Base-by-base conservation (phyloP, 768 basidiomycete species). In the Filobasidium floriforme region DNA sequence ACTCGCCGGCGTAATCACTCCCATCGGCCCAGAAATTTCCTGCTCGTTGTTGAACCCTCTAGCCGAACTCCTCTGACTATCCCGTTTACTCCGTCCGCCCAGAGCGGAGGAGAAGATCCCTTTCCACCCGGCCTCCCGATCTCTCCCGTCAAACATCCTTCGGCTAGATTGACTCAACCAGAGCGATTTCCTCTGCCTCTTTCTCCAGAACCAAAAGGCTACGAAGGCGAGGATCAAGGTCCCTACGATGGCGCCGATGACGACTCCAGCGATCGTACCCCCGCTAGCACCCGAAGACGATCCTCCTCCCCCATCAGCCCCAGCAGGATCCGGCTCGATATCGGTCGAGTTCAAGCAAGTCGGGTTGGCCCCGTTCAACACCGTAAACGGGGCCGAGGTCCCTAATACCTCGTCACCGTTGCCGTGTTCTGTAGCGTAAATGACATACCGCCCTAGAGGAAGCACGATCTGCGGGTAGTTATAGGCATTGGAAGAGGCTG, bases 121-220 rank as follows among this genome's bases (percentile, higher is more conserved):
- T 37, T 37, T 37, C 32, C 32, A 37, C 32, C 32, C 32, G 4
- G 32, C 32, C 32, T 9, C 46, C 46, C 46, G 18, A 22, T 49
- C 22, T 49, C 46, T 49, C 3, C 46, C 46, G 46, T 49, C 46
- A 49, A 57, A 57, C 54, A 57, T 57, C 54, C 54, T 15, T 15
- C 22, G 54, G 26, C 24, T 26, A 22, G 54, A 57, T 7, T 57
- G 54, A 26, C 24, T 26, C 15, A 57, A 28, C 54, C 54, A 57
- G 22, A 57, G 14, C 54, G 54, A 26, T 32, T 57, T 57, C n/a
- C 26, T 57, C n/a, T 57, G 54, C 15, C 26, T 57, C n/a, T 57
- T 57, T n/a, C 54, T 57, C 54, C 54, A 57, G 22, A 57, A 57
- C 54, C 54, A 57, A n/a, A 57, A 57, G 12, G 54, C 26, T 28